These are phyloP conservation scores for Actinidia arguta DNA, from an alignment of 179 eudicot genomes.

Conservation along the genomic window DNA sequence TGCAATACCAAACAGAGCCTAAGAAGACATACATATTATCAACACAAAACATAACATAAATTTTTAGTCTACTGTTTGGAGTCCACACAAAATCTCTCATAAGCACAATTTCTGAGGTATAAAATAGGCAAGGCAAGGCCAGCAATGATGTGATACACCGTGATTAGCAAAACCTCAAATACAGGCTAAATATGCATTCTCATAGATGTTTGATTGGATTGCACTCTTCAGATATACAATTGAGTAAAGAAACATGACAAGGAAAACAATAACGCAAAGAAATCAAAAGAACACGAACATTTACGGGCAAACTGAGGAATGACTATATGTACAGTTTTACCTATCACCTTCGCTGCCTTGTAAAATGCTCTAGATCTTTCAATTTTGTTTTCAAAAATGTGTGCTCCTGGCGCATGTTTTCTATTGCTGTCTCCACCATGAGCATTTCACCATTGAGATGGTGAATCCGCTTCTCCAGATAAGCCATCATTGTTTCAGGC, in stretches of 20 bases:
- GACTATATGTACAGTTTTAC: background rate
- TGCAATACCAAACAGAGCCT: too few relatives aligned
- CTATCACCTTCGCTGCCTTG: slow-evolving; percentile 16
- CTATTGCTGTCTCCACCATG: slow-evolving; percentile 69
- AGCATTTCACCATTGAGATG: slow-evolving; percentile 86
- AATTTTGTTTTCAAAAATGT: slow-evolving; percentile 51
- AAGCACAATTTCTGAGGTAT: background rate
- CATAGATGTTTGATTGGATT: background rate
- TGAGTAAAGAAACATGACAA: background rate
- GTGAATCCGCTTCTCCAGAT: slow-evolving; percentile 70
- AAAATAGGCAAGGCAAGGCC: background rate
- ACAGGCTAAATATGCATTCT: background rate
- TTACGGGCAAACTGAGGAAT: background rate
- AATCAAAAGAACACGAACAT: background rate
- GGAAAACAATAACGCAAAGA: background rate
- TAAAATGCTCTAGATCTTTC: slow-evolving; percentile 40
- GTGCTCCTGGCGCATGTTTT: slow-evolving; percentile 76
- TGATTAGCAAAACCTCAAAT: background rate
- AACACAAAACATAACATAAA: too few relatives aligned
- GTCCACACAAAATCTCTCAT: too few relatives aligned
- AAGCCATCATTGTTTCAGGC: slow-evolving; percentile 50
- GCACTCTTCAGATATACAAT: slow-evolving; percentile 5
- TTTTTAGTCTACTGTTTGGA: too few relatives aligned
- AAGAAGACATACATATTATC: too few relatives aligned
- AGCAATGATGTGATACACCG: background rate